A percentile compares a stretch with the other conserved stretches of the same genome.
phyloP scores from a whole-genome alignment of 441 rosid species.

The Brassica hybrid region DNA sequence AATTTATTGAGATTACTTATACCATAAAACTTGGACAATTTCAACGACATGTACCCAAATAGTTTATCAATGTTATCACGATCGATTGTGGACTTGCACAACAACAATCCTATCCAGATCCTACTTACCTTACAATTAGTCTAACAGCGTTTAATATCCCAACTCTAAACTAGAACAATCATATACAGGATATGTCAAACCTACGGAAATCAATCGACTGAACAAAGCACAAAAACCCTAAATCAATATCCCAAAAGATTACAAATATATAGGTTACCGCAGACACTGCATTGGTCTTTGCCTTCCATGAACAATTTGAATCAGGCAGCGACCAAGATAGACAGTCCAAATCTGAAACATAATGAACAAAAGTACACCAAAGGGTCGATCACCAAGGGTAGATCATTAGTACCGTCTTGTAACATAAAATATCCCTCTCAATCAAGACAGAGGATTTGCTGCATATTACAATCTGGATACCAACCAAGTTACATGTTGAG shows the following conservation, averaged over 20 bases:
- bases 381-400: neutral
- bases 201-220: neutral
- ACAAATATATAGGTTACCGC: neutral
- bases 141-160: neutral
- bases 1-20: neutral
- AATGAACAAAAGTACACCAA: neutral
- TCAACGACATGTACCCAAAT: neutral
- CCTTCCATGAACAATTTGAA: neutral
- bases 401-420: neutral
- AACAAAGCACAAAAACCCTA: neutral
- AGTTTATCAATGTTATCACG: neutral
- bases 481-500: neutral
- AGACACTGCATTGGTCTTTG: neutral
- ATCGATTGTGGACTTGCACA: neutral
- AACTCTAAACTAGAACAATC: neutral
- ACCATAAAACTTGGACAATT: neutral
- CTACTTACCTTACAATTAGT: neutral
- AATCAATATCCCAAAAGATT: neutral
- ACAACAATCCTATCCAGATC: constrained; percentile 1
- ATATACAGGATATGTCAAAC: neutral
- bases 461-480: neutral
- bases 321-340: neutral
- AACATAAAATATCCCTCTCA: neutral
- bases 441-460: neutral
- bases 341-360: constrained; percentile 7